These are phyloP conservation scores for Pichia sp. DNA, from an alignment of 1,139 yeast species.

Conservation along the genomic window DNA sequence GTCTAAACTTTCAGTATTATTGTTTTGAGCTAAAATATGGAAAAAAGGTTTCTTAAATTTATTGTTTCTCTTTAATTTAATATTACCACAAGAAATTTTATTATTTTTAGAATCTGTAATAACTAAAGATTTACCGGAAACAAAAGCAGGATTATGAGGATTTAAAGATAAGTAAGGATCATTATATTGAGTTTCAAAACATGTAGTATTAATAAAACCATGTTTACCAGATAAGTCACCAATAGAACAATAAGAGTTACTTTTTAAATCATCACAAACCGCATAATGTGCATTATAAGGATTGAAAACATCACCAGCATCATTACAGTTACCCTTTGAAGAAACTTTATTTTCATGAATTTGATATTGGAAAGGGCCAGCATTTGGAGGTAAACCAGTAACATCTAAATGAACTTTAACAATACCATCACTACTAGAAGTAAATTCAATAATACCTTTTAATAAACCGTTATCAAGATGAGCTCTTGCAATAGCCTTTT, in stretches of 20 bases:
- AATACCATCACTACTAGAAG: conserved; percentile 30
- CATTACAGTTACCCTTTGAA: conserved; percentile 41
- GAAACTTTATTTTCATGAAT: conserved; percentile 47
- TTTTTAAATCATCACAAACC: conserved; percentile 32
- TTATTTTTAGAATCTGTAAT: conserved; percentile 46
- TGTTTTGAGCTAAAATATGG: neutral
- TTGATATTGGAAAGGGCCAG: conserved; percentile 55
- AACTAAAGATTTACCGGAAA: conserved; percentile 47
- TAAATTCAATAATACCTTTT: conserved; percentile 32
- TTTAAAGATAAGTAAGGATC: conserved; percentile 52
- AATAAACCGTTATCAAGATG: conserved; percentile 29
- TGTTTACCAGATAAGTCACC: conserved; percentile 62
- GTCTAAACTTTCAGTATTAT: neutral
- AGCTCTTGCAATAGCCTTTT: conserved; percentile 29
- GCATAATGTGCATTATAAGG: conserved; percentile 39
- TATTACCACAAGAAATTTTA: conserved; percentile 47
- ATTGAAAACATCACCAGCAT: conserved; percentile 46
- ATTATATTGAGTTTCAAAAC: conserved; percentile 45
- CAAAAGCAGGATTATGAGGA: conserved; percentile 40
- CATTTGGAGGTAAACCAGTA: conserved; percentile 48
- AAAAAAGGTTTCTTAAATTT: conserved; percentile 5
- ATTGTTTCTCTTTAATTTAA: conserved; percentile 21
- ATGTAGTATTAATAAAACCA: conserved; percentile 53
- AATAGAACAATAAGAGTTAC: conserved; percentile 50
- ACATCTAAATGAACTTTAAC: conserved; percentile 53